Conservation (phyloP, 352 stramenopile species). For the Globisporangium alternatum region DNA sequence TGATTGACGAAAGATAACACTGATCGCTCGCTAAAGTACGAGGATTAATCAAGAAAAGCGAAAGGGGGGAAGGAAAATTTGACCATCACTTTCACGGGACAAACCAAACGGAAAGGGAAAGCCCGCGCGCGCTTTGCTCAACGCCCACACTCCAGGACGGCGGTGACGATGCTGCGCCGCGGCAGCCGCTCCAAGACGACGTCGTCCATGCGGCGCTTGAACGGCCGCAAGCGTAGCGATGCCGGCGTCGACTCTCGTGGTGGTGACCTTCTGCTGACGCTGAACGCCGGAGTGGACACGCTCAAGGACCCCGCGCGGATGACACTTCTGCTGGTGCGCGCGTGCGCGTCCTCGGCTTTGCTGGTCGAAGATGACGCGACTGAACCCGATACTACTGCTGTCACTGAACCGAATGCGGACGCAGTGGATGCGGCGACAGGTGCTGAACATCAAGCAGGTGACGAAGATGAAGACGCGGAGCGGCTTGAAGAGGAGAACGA, state of each 20-base stretch:
- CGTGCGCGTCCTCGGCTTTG: constrained; percentile 23
- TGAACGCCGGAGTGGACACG: constrained; percentile 10
- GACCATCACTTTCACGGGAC: constrained; percentile 2
- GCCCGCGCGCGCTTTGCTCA: not conserved
- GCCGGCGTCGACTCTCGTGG: not conserved
- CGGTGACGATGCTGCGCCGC: constrained; percentile 1
- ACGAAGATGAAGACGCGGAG: constrained; percentile 23
- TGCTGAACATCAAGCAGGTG: constrained; percentile 1
- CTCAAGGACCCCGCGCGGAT: constrained; percentile 44
- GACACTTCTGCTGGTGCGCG: constrained; percentile 42
- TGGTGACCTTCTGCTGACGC: not conserved
- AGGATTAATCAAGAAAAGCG: constrained; percentile 14
- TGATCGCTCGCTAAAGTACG: constrained; percentile 7
- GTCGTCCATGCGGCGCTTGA: not conserved
- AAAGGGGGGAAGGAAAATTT: constrained; percentile 2
- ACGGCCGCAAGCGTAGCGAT: not conserved
- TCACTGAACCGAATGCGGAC: constrained; percentile 17
- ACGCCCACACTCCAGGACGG: not conserved
- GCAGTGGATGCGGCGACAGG: constrained; percentile 17
- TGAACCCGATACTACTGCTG: not conserved
- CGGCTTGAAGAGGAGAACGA: constrained; percentile 26
- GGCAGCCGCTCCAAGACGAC: constrained; percentile 1
- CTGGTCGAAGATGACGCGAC: not conserved
- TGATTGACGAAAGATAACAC: not conserved
- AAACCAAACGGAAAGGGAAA: not conserved